Percentiles rank a stretch among this genome's conserved stretches.
Evolutionary conservation across 164 flowering plant genomes (phyloP).

Genomic region (Aristolochia contorta): DNA sequence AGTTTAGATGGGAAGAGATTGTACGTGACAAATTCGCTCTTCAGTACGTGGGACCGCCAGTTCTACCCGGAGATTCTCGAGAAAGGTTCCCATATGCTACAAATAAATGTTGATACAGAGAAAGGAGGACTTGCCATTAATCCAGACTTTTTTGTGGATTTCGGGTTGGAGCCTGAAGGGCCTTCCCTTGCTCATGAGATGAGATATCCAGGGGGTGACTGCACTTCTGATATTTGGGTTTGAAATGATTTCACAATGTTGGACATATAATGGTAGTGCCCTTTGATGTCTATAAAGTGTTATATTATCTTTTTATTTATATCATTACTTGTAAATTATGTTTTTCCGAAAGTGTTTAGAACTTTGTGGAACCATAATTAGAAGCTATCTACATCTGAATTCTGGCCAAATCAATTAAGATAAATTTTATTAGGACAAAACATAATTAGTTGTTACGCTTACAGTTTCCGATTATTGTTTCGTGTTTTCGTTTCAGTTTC

Average conservation of each 20-base stretch:
- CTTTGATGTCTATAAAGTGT: neutral
- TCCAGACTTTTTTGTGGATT: constrained; percentile 81
- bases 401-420: no score
- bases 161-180: constrained; percentile 85
- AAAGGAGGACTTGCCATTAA: constrained; percentile 78
- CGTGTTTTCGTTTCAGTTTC: no score
- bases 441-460: no score
- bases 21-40: constrained; percentile 87
- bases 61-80: constrained; percentile 75
- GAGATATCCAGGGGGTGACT: constrained; percentile 99
- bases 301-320: no score
- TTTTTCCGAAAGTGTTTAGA: no score
- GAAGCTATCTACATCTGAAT: no score
- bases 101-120: constrained; percentile 72
- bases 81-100: constrained; percentile 90
- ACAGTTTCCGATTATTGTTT: no score
- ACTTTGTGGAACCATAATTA: no score
- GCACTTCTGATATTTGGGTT: constrained; percentile 97
- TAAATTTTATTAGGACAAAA: no score
- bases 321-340: no score
- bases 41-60: constrained; percentile 90
- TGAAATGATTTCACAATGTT: constrained; percentile 9
- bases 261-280: neutral
- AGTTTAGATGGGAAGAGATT: constrained; percentile 94
- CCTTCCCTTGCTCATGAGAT: constrained; percentile 96